These are phyloP conservation scores for Tricholoma terreum DNA, from an alignment of 768 basidiomycete species.

Conservation along the genomic window DNA sequence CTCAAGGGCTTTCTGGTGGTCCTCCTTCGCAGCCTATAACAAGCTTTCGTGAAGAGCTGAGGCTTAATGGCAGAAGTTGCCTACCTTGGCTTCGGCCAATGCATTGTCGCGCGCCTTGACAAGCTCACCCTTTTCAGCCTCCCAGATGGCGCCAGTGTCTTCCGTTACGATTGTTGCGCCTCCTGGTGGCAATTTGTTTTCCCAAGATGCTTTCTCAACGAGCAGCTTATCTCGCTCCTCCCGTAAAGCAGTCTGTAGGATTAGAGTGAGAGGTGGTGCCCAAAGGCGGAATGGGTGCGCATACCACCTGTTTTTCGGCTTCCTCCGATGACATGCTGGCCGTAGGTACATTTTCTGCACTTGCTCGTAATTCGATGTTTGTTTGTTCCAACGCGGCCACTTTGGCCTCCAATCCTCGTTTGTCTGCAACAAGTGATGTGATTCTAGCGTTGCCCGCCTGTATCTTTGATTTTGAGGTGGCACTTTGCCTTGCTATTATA, in stretches of 20 bases:
- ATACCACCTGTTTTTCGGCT: slow-evolving; percentile 34
- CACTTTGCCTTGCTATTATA: slow-evolving; percentile 24
- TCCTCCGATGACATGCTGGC: slow-evolving; percentile 21
- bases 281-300: slow-evolving; percentile 10
- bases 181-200: slow-evolving; percentile 25
- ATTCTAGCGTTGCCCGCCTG: slow-evolving; percentile 36
- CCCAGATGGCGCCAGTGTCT: slow-evolving; percentile 43
- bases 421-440: slow-evolving; percentile 35
- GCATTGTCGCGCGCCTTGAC: slow-evolving; percentile 60
- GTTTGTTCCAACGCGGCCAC: slow-evolving; percentile 36
- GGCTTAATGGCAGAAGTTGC: background rate
- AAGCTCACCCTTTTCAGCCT: slow-evolving; percentile 59
- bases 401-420: slow-evolving; percentile 35
- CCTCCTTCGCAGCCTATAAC: slow-evolving; percentile 37
- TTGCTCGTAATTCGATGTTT: slow-evolving; percentile 29
- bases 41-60: slow-evolving; percentile 5
- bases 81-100: slow-evolving; percentile 54
- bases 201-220: slow-evolving; percentile 53
- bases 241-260: slow-evolving; percentile 45
- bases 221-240: slow-evolving; percentile 62
- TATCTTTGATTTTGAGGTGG: slow-evolving; percentile 29
- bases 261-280: slow-evolving; percentile 1
- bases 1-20: slow-evolving; percentile 40
- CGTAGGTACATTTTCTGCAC: slow-evolving; percentile 16
- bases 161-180: slow-evolving; percentile 19